Base-by-base conservation (phyloP, 1,284 basidiomycete species). In the Ganoderma leucocontextum region DNA sequence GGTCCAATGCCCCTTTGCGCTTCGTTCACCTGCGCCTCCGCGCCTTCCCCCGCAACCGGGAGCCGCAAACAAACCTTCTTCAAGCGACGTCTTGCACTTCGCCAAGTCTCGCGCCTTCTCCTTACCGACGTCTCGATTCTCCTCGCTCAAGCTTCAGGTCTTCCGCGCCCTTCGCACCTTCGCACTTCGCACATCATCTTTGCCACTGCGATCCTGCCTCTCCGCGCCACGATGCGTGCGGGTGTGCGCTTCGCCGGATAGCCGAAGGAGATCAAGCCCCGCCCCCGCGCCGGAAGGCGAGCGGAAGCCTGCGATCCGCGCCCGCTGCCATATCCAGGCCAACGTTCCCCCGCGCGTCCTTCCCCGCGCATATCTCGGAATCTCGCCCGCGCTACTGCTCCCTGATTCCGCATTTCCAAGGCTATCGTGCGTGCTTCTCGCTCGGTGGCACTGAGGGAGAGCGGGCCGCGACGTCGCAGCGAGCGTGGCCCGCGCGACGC, bases 331-430 rank as follows among this genome's bases (percentile, higher is more conserved):
- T 33, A 67, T 67, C 15, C 44, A 47, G 66, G 44, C 58, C 25
- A 19, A 58, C 66, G 62, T 67, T 67, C 62, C 58, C 58, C 58
- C 55, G 55, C 55, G 17, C 55, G 55, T n/a, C 35, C 55, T 22
- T n/a, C 58, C 58, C 66, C 62, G 67, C 67, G 67, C 63, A 68
- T 68, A 60, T 53, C 63, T 68, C 67, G 67, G 66, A 39, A 60
- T 60, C 58, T 60, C 19, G 67, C 47, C 52, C 19, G 62, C 62
- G 49, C 38, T n/a, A 42, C 57, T 42, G 49, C 55, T 60, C 38
- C 57, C 57, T n/a, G 53, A 66, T 25, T 19, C 22, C 64, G 64
- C 60, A 57, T 35, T 22, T 15, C 49, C 60, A 60, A 49, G 64
- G 59, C 64, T 66, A 22, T 8, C 42, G 22, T 36, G 44, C 38